Conservation (phyloP, 2,329 filamentous ascomycete genomes). For the Calonectria pteridis region DNA sequence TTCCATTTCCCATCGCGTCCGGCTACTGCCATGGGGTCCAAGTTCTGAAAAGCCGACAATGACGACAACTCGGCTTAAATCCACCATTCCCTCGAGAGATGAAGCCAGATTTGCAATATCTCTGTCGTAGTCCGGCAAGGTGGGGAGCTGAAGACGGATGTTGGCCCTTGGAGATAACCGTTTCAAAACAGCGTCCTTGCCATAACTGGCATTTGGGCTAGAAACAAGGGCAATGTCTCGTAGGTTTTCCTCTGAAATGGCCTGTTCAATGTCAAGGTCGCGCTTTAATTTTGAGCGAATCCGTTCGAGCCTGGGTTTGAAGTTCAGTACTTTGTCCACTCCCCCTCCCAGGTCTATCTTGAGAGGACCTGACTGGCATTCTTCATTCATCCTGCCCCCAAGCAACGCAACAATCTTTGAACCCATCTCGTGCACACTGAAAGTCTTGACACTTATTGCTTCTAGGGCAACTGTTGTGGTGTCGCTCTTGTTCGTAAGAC, state of each 20-base stretch:
- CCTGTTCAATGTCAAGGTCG: too few relatives aligned
- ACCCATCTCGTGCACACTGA: constrained; percentile 99
- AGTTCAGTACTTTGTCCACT: constrained; percentile 94
- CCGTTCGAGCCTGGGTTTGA: constrained; percentile 52
- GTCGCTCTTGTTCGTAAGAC: constrained; percentile 98
- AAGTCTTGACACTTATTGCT: constrained; percentile 95
- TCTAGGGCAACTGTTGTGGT: constrained; percentile 97
- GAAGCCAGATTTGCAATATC: constrained; percentile 91
- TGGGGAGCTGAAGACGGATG: constrained; percentile 96
- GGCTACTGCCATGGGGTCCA: constrained; percentile 97
- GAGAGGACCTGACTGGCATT: constrained; percentile 94
- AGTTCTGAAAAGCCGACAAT: constrained; percentile 97
- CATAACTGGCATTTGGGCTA: neutral
- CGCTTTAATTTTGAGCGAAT: neutral
- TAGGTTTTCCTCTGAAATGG: neutral
- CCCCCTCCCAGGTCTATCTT: constrained; percentile 98
- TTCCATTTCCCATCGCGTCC: constrained; percentile 99
- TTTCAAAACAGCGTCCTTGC: neutral
- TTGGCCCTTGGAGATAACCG: constrained; percentile 86
- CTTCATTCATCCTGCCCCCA: constrained; percentile 83
- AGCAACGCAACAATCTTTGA: constrained; percentile 98
- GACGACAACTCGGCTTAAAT: constrained; percentile 98
- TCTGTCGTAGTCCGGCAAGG: constrained; percentile 88
- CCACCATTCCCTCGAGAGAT: constrained; percentile 97
- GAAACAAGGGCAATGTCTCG: neutral